Conservation (phyloP, 768 basidiomycete species). For the Tulasnella sp. region DNA sequence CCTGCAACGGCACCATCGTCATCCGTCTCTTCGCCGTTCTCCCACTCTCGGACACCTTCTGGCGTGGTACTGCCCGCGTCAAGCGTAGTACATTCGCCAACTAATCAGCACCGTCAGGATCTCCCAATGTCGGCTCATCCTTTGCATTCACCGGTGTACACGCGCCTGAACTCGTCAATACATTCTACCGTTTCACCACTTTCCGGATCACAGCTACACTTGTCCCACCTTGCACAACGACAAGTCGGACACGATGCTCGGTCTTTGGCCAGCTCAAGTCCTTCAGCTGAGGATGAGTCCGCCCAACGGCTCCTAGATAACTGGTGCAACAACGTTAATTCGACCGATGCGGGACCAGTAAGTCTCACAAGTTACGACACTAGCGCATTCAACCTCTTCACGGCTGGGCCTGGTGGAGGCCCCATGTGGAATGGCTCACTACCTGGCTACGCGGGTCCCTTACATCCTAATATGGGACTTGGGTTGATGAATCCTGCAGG, state of each 20-base stretch:
- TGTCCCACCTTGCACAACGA: constrained; percentile 1
- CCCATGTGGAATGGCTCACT: constrained; percentile 24
- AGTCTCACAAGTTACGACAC: not conserved
- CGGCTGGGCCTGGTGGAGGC: not conserved
- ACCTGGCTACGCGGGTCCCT: not conserved
- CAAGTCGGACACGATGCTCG: not conserved
- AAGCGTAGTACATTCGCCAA: not conserved
- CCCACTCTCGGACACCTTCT: constrained; percentile 9
- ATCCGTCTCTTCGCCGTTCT: not conserved
- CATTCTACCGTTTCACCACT: too few relatives aligned
- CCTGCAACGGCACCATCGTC: not conserved
- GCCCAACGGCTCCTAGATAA: constrained; percentile 70
- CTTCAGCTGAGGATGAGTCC: constrained; percentile 49
- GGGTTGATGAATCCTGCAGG: not conserved
- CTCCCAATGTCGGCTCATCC: not conserved
- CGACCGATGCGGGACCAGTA: not conserved
- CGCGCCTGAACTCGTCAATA: too few relatives aligned
- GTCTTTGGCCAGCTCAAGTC: constrained; percentile 37
- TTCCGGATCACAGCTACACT: not conserved
- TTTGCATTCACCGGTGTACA: not conserved
- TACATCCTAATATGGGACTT: not conserved
- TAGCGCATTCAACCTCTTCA: constrained; percentile 11
- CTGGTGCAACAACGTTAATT: constrained; percentile 75
- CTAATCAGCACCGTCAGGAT: not conserved
- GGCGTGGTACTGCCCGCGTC: not conserved